phyloP scores from a whole-genome alignment of 1,284 basidiomycete genomes.

The Sporisorium iseilematis-ciliati region DNA sequence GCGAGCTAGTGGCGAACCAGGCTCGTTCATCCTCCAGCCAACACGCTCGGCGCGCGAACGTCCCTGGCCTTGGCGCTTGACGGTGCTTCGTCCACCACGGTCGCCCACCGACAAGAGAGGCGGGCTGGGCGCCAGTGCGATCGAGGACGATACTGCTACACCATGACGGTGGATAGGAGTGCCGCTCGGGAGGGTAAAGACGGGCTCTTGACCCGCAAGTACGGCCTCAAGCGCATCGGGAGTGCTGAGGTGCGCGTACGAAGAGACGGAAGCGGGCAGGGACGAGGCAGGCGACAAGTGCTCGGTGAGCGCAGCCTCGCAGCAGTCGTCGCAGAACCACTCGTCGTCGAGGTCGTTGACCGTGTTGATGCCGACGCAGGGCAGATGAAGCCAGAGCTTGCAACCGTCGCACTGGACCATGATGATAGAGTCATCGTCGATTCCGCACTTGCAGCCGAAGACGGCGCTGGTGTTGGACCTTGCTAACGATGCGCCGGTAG shows the following conservation, averaged over 20 bases:
- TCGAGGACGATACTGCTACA: conserved; percentile 51
- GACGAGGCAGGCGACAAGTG: conserved; percentile 51
- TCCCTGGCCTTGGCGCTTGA: conserved; percentile 51
- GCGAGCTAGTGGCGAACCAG: conserved; percentile 60
- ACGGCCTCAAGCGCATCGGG: conserved; percentile 44
- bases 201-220: conserved; percentile 44
- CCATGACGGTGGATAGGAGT: conserved; percentile 50
- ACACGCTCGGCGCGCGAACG: conserved; percentile 54
- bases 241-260: conserved; percentile 50
- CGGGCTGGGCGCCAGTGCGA: conserved; percentile 59
- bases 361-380: conserved; percentile 64
- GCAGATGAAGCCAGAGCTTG: conserved; percentile 67
- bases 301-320: conserved; percentile 45
- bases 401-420: conserved; percentile 70
- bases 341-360: conserved; percentile 65
- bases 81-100: conserved; percentile 40
- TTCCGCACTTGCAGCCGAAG: conserved; percentile 57
- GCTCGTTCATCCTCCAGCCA: conserved; percentile 58
- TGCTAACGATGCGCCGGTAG: conserved; percentile 43
- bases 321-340: conserved; percentile 67
- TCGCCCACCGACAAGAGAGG: conserved; percentile 44
- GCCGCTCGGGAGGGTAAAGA: conserved; percentile 47
- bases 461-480: conserved; percentile 43
- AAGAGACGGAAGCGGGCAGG: conserved; percentile 40
- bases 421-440: conserved; percentile 49